Percentiles rank a stretch among this genome's conserved stretches.
Conservation (phyloP, 495 filamentous ascomycete genomes). For the Polyplosphaeria fusca region DNA sequence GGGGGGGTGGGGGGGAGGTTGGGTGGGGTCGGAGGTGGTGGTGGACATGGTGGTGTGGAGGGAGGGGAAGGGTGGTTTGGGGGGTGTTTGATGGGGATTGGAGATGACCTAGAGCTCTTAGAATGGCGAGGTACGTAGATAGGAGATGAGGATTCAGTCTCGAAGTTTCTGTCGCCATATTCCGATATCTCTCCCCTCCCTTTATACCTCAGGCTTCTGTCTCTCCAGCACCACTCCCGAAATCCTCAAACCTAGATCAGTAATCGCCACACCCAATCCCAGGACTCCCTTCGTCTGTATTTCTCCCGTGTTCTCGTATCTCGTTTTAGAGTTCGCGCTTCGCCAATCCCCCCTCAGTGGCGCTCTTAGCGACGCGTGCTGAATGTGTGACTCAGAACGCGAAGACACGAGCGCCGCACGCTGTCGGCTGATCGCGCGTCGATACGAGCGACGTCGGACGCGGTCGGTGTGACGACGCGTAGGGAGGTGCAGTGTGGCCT, state of each 20-base stretch:
- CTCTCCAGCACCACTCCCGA: background rate
- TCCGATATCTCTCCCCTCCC: background rate
- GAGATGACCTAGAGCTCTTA: too few species aligned
- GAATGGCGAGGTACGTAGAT: too few species aligned
- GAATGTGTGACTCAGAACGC: background rate
- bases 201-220: background rate
- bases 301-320: background rate
- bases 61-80: too few species aligned
- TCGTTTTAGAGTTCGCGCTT: background rate
- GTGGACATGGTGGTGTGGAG: constrained; percentile 15
- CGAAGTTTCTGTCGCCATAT: too few species aligned
- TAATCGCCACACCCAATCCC: constrained; percentile 3
- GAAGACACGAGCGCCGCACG: constrained; percentile 19
- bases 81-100: too few species aligned
- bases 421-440: constrained; percentile 20
- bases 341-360: background rate
- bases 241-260: constrained; percentile 3
- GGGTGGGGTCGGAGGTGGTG: background rate
- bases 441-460: too few species aligned
- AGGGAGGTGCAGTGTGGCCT: too few species aligned
- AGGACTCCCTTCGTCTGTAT: background rate
- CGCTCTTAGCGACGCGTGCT: constrained; percentile 21
- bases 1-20: constrained; percentile 1
- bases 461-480: too few species aligned
- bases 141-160: too few species aligned